Percentiles rank a stretch among this genome's conserved stretches.
Conservation (phyloP, 2,329 filamentous ascomycete genomes). For the Ambrosiella cleistominuta region DNA sequence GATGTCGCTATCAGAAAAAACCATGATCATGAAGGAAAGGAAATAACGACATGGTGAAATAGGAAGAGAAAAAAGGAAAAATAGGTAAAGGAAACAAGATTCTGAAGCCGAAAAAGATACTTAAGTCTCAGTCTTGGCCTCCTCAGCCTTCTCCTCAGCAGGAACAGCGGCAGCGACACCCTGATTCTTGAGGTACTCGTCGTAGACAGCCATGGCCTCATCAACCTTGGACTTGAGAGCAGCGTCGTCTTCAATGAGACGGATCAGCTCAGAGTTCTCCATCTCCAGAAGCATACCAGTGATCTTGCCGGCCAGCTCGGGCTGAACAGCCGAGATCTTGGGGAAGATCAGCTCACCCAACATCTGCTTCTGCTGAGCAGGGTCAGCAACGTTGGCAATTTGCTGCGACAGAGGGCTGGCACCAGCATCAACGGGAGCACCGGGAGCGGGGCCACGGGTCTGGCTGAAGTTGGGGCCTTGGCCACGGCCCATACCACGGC, state of each 20-base stretch:
- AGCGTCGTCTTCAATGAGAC: slow-evolving; percentile 75
- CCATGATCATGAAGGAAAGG: slow-evolving; percentile 2
- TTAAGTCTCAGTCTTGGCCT: slow-evolving; percentile 27
- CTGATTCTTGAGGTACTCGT: slow-evolving; percentile 94
- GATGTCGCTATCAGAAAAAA: neutral
- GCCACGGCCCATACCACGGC: slow-evolving; percentile 28
- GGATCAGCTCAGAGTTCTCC: slow-evolving; percentile 88
- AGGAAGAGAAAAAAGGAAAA: neutral
- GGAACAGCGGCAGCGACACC: slow-evolving; percentile 14
- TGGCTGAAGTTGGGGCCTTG: slow-evolving; percentile 28
- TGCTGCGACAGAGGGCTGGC: slow-evolving; percentile 34
- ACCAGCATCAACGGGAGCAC: slow-evolving; percentile 3
- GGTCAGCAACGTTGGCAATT: slow-evolving; percentile 35
- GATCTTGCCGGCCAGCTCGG: slow-evolving; percentile 94
- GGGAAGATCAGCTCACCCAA: slow-evolving; percentile 95
- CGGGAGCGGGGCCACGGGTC: slow-evolving; percentile 25
- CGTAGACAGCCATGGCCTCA: slow-evolving; percentile 90
- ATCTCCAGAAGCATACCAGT: slow-evolving; percentile 99
- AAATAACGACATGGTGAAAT: neutral
- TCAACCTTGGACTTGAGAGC: slow-evolving; percentile 92
- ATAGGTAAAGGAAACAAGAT: slow-evolving; percentile 4
- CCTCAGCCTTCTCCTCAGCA: slow-evolving; percentile 31
- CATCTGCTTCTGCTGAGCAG: slow-evolving; percentile 92
- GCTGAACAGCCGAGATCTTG: slow-evolving; percentile 90
- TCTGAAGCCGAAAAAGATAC: slow-evolving; percentile 17